Percentiles rank a stretch among this genome's conserved stretches.
These are phyloP conservation scores for Solanum rostratum DNA, from an alignment of 257 asterid genomes.

Conservation along the genomic window DNA sequence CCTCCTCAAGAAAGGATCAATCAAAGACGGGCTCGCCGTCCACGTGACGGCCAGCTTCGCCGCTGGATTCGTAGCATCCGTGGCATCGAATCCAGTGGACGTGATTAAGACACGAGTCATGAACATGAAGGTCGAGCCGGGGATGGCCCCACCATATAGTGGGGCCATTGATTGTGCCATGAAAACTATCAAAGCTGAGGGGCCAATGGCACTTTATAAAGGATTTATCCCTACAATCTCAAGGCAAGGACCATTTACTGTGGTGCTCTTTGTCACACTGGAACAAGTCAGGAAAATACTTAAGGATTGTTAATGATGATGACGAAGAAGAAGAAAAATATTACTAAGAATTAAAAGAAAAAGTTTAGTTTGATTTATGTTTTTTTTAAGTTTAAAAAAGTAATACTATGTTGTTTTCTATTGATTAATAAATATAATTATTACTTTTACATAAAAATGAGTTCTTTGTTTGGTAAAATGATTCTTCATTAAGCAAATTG, in stretches of 20 bases:
- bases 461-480: background rate
- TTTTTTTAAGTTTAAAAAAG: background rate
- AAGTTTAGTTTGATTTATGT: background rate
- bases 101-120: conserved; percentile 87
- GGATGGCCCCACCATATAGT: conserved; percentile 51
- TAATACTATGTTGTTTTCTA: background rate
- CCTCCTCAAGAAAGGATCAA: conserved; percentile 27
- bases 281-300: conserved; percentile 82
- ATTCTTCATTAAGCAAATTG: background rate
- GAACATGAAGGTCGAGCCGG: conserved; percentile 79
- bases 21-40: conserved; percentile 79
- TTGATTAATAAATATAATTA: background rate
- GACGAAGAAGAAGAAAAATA: conserved; percentile 20
- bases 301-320: conserved; percentile 38
- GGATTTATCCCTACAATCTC: conserved; percentile 81
- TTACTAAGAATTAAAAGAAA: background rate
- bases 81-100: conserved; percentile 81
- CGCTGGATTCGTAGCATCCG: conserved; percentile 92
- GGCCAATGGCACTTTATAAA: conserved; percentile 72
- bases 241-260: conserved; percentile 80
- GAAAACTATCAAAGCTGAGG: conserved; percentile 80
- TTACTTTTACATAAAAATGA: background rate
- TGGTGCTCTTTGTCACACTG: conserved; percentile 81
- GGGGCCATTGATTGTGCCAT: conserved; percentile 84
- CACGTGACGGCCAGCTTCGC: conserved; percentile 89